These are phyloP conservation scores for Rutstroemia sp. DNA, from an alignment of 2,329 filamentous ascomycete genomes.

Conservation along the genomic window DNA sequence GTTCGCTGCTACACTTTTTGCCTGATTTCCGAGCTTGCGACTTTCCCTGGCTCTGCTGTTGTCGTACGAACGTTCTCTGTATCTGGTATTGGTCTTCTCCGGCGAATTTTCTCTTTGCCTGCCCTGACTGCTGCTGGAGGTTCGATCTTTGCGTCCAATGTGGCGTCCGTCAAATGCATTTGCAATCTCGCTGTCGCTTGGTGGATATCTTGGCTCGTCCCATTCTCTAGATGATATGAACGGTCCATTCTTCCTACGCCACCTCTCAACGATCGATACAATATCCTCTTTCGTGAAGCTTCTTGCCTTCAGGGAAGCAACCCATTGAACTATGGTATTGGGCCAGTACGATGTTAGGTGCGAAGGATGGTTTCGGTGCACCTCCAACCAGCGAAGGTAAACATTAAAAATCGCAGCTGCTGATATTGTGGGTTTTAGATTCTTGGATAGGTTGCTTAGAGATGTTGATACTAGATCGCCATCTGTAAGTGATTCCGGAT, in stretches of 20 bases:
- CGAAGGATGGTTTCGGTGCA: conserved; percentile 15
- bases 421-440: conserved; percentile 11
- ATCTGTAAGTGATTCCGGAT: conserved; percentile 13
- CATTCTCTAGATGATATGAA: not conserved
- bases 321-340: conserved; percentile 22
- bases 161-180: conserved; percentile 9
- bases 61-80: not conserved
- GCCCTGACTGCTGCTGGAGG: not conserved
- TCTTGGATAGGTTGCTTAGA: conserved; percentile 16
- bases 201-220: not conserved
- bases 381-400: conserved; percentile 24
- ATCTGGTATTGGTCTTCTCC: not conserved
- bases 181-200: conserved; percentile 9
- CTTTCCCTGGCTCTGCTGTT: not conserved
- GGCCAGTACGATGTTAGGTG: conserved; percentile 16
- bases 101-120: not conserved
- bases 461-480: conserved; percentile 15
- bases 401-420: conserved; percentile 10
- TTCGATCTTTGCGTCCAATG: not conserved
- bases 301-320: conserved; percentile 15
- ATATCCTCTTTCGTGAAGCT: conserved; percentile 14
- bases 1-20: conserved; percentile 2
- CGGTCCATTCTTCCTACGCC: conserved; percentile 13
- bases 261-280: conserved; percentile 12
- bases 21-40: not conserved